Conservation (phyloP, 306 rosid species). For the Sechiopsis laciniata region DNA sequence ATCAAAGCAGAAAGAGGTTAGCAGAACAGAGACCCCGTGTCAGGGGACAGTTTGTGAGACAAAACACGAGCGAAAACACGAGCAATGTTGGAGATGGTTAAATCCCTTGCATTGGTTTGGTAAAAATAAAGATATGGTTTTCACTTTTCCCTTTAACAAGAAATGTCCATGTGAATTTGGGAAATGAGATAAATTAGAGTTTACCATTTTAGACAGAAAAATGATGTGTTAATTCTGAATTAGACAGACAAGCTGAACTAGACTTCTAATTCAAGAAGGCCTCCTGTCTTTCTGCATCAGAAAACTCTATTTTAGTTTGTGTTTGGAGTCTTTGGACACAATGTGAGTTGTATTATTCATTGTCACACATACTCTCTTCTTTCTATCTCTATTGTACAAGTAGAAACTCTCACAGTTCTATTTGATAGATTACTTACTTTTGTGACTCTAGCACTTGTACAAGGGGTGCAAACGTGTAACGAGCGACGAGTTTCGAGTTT, state of each 20-base stretch:
- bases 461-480: background rate
- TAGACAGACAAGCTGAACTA: conserved; percentile 21
- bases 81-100: conserved; percentile 50
- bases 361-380: background rate
- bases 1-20: conserved; percentile 61
- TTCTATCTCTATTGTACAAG: background rate
- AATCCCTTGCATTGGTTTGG: conserved; percentile 24
- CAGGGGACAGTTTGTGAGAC: conserved; percentile 65
- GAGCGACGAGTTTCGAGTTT: background rate
- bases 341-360: conserved; percentile 10
- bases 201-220: conserved; percentile 19
- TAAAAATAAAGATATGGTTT: conserved; percentile 15
- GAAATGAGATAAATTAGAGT: conserved; percentile 19
- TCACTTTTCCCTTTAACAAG: background rate
- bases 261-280: conserved; percentile 19
- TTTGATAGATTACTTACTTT: background rate
- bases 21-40: conserved; percentile 72
- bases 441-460: too few relatives aligned
- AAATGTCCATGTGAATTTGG: conserved; percentile 12
- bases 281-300: conserved; percentile 12
- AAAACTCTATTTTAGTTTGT: conserved; percentile 1
- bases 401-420: background rate
- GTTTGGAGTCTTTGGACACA: conserved; percentile 1
- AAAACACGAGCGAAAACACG: conserved; percentile 38
- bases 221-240: conserved; percentile 18